Conservation (phyloP, 257 asterid species). For the Misopates orontium region DNA sequence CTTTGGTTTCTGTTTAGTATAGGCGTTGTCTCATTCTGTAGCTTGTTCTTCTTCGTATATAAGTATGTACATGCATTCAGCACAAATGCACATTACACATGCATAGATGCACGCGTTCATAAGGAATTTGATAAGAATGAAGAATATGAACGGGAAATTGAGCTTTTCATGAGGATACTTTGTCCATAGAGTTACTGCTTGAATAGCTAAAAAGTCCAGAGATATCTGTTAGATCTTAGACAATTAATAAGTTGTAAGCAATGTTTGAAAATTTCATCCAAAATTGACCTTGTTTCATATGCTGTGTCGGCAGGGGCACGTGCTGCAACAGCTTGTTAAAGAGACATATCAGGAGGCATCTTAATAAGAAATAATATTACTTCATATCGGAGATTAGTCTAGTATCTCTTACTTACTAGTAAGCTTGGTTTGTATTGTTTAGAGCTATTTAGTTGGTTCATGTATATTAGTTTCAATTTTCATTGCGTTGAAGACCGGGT, state of each 20-base stretch:
- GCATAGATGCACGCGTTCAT: constrained; percentile 1
- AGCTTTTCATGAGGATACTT: neutral
- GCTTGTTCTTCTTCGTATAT: neutral
- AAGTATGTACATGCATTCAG: neutral
- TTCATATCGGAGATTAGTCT: constrained; percentile 27
- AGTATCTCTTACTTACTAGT: constrained; percentile 20
- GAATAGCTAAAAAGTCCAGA: too few relatives aligned
- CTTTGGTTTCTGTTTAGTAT: constrained; percentile 7
- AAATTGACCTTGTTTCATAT: constrained; percentile 30
- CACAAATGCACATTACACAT: constrained; percentile 5
- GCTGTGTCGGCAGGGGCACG: constrained; percentile 43
- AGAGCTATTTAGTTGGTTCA: constrained; percentile 24
- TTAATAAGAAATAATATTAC: constrained; percentile 21
- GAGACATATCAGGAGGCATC: constrained; percentile 24
- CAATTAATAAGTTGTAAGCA: neutral
- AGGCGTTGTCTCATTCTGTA: constrained; percentile 8
- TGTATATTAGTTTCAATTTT: constrained; percentile 31
- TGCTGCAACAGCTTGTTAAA: constrained; percentile 37
- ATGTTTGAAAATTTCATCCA: neutral
- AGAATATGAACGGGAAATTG: neutral
- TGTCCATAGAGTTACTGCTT: too few relatives aligned
- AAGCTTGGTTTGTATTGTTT: constrained; percentile 23
- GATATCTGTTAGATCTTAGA: too few relatives aligned
- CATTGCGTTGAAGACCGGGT: constrained; percentile 38
- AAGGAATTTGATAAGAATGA: neutral